Conservation (phyloP, 2,329 filamentous ascomycete species). For the Geosmithia morbida region DNA sequence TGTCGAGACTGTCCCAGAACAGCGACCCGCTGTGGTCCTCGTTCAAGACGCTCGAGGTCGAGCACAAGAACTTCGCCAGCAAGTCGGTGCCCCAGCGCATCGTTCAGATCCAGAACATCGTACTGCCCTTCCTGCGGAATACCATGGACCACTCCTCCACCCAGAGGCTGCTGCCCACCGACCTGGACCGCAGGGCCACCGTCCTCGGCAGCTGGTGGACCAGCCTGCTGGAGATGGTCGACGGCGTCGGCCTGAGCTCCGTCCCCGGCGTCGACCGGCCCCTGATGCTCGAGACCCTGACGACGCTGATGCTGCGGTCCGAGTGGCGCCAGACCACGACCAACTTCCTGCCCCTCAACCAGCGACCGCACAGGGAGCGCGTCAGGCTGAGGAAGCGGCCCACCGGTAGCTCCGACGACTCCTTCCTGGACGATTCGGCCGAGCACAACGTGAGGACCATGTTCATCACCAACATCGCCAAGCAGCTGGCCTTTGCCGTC, state of each 20-base stretch:
- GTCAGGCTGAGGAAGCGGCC: constrained; percentile 36
- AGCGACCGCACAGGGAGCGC: constrained; percentile 33
- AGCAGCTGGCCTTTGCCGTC: constrained; percentile 76
- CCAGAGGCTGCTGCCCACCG: constrained; percentile 53
- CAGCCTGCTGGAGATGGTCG: constrained; percentile 65
- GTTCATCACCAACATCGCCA: constrained; percentile 67
- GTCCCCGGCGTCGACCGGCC: constrained; percentile 77
- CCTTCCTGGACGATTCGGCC: constrained; percentile 48
- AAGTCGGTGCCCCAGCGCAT: constrained; percentile 64
- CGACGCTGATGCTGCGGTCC: constrained; percentile 71
- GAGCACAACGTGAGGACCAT: constrained; percentile 82
- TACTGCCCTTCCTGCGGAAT: constrained; percentile 65
- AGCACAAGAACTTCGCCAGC: constrained; percentile 43
- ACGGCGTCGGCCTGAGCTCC: constrained; percentile 51
- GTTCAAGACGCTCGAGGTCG: constrained; percentile 39
- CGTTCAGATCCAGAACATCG: constrained; percentile 53
- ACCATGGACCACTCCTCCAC: constrained; percentile 56
- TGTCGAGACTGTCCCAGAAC: constrained; percentile 17
- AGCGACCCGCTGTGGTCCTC: constrained; percentile 40
- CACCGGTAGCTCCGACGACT: constrained; percentile 52
- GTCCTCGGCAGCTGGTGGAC: constrained; percentile 90
- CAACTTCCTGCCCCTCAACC: constrained; percentile 46
- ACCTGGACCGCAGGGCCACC: constrained; percentile 64
- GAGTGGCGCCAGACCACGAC: constrained; percentile 73
- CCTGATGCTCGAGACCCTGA: constrained; percentile 62